Evolutionary conservation across 1,284 basidiomycete genomes (phyloP).

Genomic region (Volvariella volvacea): DNA sequence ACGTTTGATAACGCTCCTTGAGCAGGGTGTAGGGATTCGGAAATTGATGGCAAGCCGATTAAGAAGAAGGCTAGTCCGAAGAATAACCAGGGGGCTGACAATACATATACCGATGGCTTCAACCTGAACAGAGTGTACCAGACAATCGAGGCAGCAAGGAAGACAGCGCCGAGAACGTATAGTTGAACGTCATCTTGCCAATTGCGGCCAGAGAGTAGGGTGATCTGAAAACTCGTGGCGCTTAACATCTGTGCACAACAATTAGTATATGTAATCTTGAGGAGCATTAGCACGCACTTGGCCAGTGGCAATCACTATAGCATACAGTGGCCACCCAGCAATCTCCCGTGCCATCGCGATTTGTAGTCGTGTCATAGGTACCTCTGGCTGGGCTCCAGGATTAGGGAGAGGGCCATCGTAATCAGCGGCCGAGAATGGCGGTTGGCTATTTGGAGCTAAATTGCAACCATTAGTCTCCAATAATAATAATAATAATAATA

Average conservation of each 20-base stretch:
- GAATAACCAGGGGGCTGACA: slow-evolving; percentile 84
- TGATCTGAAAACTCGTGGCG: slow-evolving; percentile 93
- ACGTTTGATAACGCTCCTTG: slow-evolving; percentile 66
- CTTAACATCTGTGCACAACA: slow-evolving; percentile 55
- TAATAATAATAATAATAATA: too few relatives aligned
- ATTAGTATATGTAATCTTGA: slow-evolving; percentile 1
- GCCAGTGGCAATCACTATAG: slow-evolving; percentile 80
- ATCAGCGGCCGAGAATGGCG: slow-evolving; percentile 38
- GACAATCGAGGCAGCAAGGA: slow-evolving; percentile 76
- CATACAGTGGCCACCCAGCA: slow-evolving; percentile 84
- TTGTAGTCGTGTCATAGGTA: slow-evolving; percentile 76
- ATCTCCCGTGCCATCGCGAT: slow-evolving; percentile 74
- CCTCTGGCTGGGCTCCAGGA: slow-evolving; percentile 42
- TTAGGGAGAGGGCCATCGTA: slow-evolving; percentile 45
- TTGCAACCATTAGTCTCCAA: slow-evolving; percentile 2
- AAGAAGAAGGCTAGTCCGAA: slow-evolving; percentile 86
- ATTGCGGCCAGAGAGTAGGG: slow-evolving; percentile 79
- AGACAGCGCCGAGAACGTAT: slow-evolving; percentile 86
- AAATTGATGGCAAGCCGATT: slow-evolving; percentile 80
- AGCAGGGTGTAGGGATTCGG: slow-evolving; percentile 50
- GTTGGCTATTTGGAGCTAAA: slow-evolving; percentile 52
- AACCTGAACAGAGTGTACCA: slow-evolving; percentile 91
- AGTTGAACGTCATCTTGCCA: slow-evolving; percentile 76
- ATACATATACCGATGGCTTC: slow-evolving; percentile 82
- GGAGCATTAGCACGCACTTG: slow-evolving; percentile 43